These are phyloP conservation scores for Irpex rosettiformis DNA, from an alignment of 1,284 basidiomycete genomes.

Conservation along the genomic window DNA sequence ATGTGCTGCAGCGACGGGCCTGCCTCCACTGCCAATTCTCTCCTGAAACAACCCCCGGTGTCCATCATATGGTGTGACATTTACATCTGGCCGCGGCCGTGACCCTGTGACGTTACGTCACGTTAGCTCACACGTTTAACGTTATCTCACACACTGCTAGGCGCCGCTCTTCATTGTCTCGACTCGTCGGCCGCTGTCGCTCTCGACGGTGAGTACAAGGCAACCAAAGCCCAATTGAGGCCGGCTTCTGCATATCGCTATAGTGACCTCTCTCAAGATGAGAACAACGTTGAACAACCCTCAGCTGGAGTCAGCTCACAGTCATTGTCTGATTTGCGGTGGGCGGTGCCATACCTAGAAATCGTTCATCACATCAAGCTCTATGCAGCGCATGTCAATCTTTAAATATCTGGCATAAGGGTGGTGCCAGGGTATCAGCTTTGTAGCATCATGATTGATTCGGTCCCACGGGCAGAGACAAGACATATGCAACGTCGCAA, in stretches of 20 bases:
- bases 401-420: too few species aligned
- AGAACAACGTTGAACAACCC: too few species aligned
- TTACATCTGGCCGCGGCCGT: background rate
- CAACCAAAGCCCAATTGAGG: background rate
- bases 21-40: background rate
- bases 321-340: too few species aligned
- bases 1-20: background rate
- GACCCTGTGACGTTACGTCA: background rate
- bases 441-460: background rate
- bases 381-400: background rate
- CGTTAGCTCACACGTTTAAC: background rate
- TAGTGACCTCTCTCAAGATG: background rate
- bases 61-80: background rate
- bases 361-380: background rate
- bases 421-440: background rate
- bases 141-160: background rate
- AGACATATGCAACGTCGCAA: background rate
- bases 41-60: background rate
- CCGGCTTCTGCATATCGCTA: background rate
- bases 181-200: too few species aligned
- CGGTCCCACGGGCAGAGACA: background rate
- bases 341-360: too few species aligned
- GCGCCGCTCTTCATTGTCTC: too few species aligned
- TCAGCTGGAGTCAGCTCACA: too few species aligned
- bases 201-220: background rate